Evolutionary conservation across 441 rosid species (phyloP).

Genomic region (Cnidoscolus chayamansa): DNA sequence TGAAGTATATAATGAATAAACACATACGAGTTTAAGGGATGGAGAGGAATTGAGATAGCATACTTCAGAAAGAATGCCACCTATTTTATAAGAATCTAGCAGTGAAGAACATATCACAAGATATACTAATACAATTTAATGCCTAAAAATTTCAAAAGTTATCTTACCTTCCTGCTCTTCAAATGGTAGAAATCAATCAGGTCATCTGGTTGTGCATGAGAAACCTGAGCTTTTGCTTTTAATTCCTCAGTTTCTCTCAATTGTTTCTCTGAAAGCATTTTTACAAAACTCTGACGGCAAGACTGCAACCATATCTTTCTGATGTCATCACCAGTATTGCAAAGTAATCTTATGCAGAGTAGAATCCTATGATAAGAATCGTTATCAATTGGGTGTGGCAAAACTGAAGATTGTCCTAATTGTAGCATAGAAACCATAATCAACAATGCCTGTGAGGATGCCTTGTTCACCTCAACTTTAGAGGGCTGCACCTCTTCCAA

Average conservation of each 20-base stretch:
- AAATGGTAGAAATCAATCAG: constrained; percentile 89
- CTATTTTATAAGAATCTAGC: background rate
- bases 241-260: constrained; percentile 70
- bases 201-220: constrained; percentile 87
- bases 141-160: background rate
- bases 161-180: constrained; percentile 81
- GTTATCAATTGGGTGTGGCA: constrained; percentile 72
- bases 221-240: constrained; percentile 84
- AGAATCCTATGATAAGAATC: constrained; percentile 77
- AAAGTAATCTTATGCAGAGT: constrained; percentile 66
- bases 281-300: constrained; percentile 80
- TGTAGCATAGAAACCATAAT: constrained; percentile 77
- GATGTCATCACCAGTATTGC: constrained; percentile 66
- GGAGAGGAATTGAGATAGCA: background rate
- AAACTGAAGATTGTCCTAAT: constrained; percentile 79
- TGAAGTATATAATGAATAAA: background rate
- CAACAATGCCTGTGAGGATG: constrained; percentile 55
- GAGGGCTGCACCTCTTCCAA: constrained; percentile 84
- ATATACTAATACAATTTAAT: background rate
- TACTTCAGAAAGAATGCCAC: background rate
- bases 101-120: background rate
- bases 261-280: constrained; percentile 92
- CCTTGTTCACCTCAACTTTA: constrained; percentile 69
- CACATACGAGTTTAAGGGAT: too few relatives aligned
- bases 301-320: constrained; percentile 83